Percentiles rank a stretch among this genome's conserved stretches.
Conservation (phyloP, 257 asterid species). For the Sherardia arvensis region DNA sequence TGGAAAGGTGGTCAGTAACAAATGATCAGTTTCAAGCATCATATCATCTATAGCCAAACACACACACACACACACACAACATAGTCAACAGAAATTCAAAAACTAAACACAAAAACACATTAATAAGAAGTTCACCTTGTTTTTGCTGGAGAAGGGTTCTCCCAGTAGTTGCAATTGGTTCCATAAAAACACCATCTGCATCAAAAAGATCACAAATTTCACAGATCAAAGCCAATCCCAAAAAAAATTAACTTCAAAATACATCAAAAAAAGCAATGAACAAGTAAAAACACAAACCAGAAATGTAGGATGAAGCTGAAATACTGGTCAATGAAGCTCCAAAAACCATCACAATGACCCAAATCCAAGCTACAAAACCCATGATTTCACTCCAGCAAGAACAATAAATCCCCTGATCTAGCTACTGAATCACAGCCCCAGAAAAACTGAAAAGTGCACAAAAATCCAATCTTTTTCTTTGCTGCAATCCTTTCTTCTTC, state of each 20-base stretch:
- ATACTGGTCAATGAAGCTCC: not conserved
- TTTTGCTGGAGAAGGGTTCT: conserved; percentile 4
- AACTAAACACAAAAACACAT: not conserved
- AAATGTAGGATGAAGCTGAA: not conserved
- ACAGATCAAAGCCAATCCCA: not conserved
- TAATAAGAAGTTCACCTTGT: not conserved
- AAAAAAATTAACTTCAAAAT: not conserved
- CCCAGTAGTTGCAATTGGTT: not conserved
- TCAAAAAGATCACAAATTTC: not conserved
- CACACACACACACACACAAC: not conserved
- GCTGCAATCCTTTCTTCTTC: not conserved
- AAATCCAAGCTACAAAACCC: not conserved
- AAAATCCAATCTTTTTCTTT: not conserved
- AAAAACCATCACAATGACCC: not conserved
- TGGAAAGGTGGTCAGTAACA: not conserved
- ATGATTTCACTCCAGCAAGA: not conserved
- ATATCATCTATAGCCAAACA: not conserved
- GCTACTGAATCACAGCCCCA: not conserved
- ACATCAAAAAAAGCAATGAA: not conserved
- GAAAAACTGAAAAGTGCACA: not conserved
- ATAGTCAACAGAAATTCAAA: not conserved
- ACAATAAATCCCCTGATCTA: not conserved
- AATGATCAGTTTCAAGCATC: not conserved
- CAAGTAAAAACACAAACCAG: not conserved
- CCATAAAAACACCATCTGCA: not conserved